Base-by-base conservation (phyloP, 2,329 filamentous ascomycete species). In the Botryosphaeria dothidea region DNA sequence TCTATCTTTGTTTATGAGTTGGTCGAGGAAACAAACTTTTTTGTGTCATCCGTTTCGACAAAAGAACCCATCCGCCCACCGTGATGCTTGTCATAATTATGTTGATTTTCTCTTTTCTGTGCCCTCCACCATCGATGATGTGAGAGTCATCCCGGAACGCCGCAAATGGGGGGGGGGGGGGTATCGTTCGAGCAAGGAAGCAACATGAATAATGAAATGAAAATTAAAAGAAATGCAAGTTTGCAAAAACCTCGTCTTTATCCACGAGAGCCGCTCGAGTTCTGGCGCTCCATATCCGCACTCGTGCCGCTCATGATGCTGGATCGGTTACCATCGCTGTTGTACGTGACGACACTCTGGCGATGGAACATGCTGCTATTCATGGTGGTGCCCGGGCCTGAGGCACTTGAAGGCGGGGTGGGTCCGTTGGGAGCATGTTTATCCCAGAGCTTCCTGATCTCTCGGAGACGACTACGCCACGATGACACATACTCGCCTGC, bases 401-500 rank as follows among this genome's bases (percentile, higher is more conserved):
- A 69, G 2, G 74, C 72, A 36, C 71, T 76, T 1, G 74, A 72
- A 1, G 74, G 58, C 3, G 58, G 49, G 3, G 9, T 67, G 29
- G 58, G 19, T 27, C 56, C 57, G 36, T 56, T 51, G 31, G 49
- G 41, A 72, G 13, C 71, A 73, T 90, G 84, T 66, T 85, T 87
- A 66, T 96, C 92, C 29, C 93, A 88, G 57, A 99, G 84, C 49
- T 88, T 86, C 74, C 90, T 90, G 74, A 99, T 96, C 75, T 94
- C 91, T 56, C 91, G 87, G 13, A 98, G 85, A 56, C 95, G 88
- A 71, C 90, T 92, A 66, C 92, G 88, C 95, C 95, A 98, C 8
- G 92, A 92, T 11, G 92, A 95, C 31, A 95, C 85, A 72, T 96
- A 89, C 75, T 96, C 93, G 65, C 90, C 90, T 5, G 89, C 90